Evolutionary conservation across 139 green algal species (phyloP).

Genomic region (Chlorella sp.): DNA sequence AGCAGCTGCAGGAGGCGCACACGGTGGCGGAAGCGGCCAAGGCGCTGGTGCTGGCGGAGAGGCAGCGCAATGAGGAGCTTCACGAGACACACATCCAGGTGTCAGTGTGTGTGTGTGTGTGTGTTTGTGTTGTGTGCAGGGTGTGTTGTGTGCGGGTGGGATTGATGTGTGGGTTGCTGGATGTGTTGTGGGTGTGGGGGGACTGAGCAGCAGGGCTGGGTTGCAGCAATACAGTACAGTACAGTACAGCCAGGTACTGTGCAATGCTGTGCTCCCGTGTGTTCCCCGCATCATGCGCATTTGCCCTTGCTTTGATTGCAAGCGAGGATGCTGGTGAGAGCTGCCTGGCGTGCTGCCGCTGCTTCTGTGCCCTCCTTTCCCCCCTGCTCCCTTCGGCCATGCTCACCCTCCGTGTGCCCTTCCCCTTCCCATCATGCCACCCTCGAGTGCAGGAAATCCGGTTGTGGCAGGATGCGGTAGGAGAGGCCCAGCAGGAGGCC

Average conservation of each 20-base stretch:
- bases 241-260: no score
- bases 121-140: not conserved
- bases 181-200: not conserved
- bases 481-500: not conserved
- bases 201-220: no score
- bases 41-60: slow-evolving; percentile 16
- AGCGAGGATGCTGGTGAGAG: no score
- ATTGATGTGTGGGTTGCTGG: not conserved
- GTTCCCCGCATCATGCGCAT: no score
- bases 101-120: not conserved
- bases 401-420: not conserved
- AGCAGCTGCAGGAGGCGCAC: slow-evolving; percentile 18
- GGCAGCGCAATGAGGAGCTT: not conserved
- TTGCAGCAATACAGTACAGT: no score
- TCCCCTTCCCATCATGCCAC: no score
- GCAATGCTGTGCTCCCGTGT: no score
- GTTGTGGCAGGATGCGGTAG: not conserved
- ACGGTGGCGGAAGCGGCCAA: not conserved
- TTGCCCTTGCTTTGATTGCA: no score
- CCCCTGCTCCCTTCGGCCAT: not conserved
- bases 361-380: not conserved
- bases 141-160: not conserved
- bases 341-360: no score
- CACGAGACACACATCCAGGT: not conserved
- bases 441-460: not conserved